Base-by-base conservation (phyloP, 306 rosid genomes). In the Quercus engelmannii region DNA sequence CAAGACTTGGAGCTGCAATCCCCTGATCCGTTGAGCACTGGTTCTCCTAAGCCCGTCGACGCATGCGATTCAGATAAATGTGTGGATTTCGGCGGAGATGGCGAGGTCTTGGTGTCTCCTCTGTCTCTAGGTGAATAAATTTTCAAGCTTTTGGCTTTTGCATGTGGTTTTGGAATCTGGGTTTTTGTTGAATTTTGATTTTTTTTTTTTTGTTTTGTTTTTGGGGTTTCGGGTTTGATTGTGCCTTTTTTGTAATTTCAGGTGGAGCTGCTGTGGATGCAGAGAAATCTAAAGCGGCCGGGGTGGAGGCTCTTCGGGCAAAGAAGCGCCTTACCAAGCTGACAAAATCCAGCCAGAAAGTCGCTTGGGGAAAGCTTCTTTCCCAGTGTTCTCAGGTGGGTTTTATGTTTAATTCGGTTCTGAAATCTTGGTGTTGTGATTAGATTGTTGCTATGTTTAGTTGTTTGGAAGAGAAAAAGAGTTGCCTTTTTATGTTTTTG, bases 321-420 rank as follows among this genome's bases (percentile, higher is more conserved):
- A 91, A 91, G 90, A 92, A 88, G 79, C 88, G 92, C 31, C 55
- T 87, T 3, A 19, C 69, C 4, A 94, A 78, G 82, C 55, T 79
- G 74, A 61, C 91, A 1, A 88, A 86, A 69, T 71, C 81, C 1
- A 74, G 57, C 74, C 84, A 85, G 51, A 89, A 89, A 79, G 71
- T 68, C 68, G 88, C 90, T 4, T 95, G 99, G 99, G 99, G 94
- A 67, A 93, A 85, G 81, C 97, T 95, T 72, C 86, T 95, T 76
- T 95, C 99, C 70, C 99, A 95, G 91, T 90, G 67, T 81, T 86
- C 97, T 55, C 90, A 91, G 99, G 99, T 95, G 82, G 68, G 67
- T 30, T 82, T 89, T 80, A 12, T 79, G 67, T 67, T 21, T 30
- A 31, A 20, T 67, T 67, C 31, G 31, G 30, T 70, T 10, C 59